Evolutionary conservation across 164 flowering plant species (phyloP), one percentile per base, ranked within the genome.

Genomic region (Nelumbo lutea): DNA sequence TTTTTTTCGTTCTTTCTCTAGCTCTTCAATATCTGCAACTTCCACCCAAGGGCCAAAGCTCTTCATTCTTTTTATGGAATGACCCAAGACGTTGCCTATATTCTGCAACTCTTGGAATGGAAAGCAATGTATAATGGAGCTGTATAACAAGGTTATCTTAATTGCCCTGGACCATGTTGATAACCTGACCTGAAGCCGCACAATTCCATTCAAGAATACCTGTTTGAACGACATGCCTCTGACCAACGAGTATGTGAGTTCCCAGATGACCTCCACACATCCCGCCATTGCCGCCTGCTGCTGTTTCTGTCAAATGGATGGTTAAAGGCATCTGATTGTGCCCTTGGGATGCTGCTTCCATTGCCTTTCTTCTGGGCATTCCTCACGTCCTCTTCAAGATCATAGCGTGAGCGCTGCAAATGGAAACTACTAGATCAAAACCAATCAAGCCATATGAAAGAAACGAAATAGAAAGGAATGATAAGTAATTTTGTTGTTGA

Each of bases 321-420:
- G 66, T 65, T 68, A 47, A 72, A 59, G 66, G 6, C 61, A 68
- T 81, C 80, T 67, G 87, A 73, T 44, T 78, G 6, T 62, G 74
- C 68, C 59, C 79, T 69, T 42, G 71, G 55, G 41, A 48, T 70
- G 66, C 84, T 70, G 59, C 75, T 71, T 58, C 65, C 74, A 47
- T 67, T 75, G 57, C 80, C 79, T 68, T 80, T 78, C 69, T 83
- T 86, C 65, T 70, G 88, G 15, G 80, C 70, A 66, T 76, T 87
- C 77, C 91, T 81, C 55, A 65, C 75, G 76, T 86, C 90, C 72
- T 87, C 96, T 73, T 90, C 93, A 42, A 80, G 78, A 84, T 93
- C 96, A 76, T 86, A 91, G 51, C 72, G 84, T 39, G 88, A 81
- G 0, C 97, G 90, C 97, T 90, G 84, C 65, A 83, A 69, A 61